Evolutionary conservation across 495 filamentous ascomycete genomes (phyloP).

Genomic region (Penicillium paradoxum): DNA sequence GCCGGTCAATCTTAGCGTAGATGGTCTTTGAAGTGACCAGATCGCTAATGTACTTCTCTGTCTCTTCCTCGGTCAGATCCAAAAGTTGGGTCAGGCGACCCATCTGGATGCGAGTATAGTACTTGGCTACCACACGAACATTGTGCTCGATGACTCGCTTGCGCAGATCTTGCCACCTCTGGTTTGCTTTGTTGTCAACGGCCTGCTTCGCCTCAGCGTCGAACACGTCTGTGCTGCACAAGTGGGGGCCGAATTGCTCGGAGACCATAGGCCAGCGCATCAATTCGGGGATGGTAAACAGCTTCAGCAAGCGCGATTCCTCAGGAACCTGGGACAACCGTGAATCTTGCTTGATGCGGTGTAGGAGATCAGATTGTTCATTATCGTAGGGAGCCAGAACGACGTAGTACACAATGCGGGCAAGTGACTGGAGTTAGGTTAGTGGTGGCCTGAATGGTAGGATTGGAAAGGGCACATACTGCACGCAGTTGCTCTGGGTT

Average conservation of each 20-base stretch:
- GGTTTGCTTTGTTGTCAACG: conserved; percentile 67
- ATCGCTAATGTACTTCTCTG: conserved; percentile 94
- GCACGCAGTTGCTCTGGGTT: conserved; percentile 78
- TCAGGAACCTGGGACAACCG: conserved; percentile 63
- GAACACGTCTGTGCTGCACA: conserved; percentile 91
- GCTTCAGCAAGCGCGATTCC: conserved; percentile 77
- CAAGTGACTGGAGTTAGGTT: conserved; percentile 57
- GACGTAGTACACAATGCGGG: conserved; percentile 94
- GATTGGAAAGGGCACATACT: conserved; percentile 49
- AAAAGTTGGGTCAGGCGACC: conserved; percentile 80
- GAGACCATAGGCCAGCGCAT: conserved; percentile 97
- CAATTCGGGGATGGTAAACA: conserved; percentile 91
- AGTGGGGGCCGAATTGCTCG: conserved; percentile 77
- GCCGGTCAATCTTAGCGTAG: conserved; percentile 95
- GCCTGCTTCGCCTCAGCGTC: conserved; percentile 50
- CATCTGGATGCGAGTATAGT: conserved; percentile 96
- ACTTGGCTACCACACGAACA: conserved; percentile 93
- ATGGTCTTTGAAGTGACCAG: conserved; percentile 95
- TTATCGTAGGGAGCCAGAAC: conserved; percentile 97
- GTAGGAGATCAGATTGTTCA: conserved; percentile 94
- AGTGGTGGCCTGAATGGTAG: background rate
- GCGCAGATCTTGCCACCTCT: conserved; percentile 86
- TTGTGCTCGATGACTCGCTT: conserved; percentile 99
- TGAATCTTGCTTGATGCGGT: conserved; percentile 70
- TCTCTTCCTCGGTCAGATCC: conserved; percentile 90